phyloP scores from a whole-genome alignment of 768 basidiomycete genomes.

The Hortiboletus flavorubellus region DNA sequence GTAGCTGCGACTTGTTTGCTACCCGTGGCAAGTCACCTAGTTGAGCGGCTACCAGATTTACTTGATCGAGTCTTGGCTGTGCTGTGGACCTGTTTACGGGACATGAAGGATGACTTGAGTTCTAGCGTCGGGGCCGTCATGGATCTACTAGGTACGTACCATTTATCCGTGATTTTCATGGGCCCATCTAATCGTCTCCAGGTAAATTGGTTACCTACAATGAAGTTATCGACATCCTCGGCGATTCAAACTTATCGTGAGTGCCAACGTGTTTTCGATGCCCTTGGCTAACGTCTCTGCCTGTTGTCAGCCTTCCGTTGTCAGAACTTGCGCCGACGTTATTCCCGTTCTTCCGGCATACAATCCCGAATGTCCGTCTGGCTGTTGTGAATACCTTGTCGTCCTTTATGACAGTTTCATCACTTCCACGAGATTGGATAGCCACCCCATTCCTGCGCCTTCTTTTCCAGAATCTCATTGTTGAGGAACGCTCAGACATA shows the following conservation, averaged over 20 bases:
- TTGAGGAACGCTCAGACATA: constrained; percentile 87
- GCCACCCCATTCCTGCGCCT: constrained; percentile 71
- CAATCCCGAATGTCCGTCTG: constrained; percentile 88
- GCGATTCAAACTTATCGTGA: constrained; percentile 65
- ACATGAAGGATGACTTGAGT: constrained; percentile 95
- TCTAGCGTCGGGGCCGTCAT: constrained; percentile 97
- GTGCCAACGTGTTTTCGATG: constrained; percentile 29
- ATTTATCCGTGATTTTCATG: constrained; percentile 1
- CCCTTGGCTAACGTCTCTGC: constrained; percentile 1
- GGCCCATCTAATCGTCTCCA: constrained; percentile 28
- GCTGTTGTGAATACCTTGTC: constrained; percentile 88
- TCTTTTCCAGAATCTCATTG: constrained; percentile 90
- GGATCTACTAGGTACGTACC: constrained; percentile 81
- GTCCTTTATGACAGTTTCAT: constrained; percentile 77
- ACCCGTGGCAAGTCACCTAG: constrained; percentile 82
- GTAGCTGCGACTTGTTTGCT: constrained; percentile 90
- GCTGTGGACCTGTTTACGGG: constrained; percentile 84
- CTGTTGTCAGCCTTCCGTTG: constrained; percentile 60
- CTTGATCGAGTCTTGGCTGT: constrained; percentile 75
- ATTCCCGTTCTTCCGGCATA: constrained; percentile 97
- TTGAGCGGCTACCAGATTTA: constrained; percentile 67
- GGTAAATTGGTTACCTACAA: constrained; percentile 81
- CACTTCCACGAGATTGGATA: constrained; percentile 81
- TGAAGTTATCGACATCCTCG: constrained; percentile 74
- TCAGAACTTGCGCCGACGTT: constrained; percentile 80